Conservation (phyloP, 495 filamentous ascomycete genomes). For the Hypoxylon trugodes region DNA sequence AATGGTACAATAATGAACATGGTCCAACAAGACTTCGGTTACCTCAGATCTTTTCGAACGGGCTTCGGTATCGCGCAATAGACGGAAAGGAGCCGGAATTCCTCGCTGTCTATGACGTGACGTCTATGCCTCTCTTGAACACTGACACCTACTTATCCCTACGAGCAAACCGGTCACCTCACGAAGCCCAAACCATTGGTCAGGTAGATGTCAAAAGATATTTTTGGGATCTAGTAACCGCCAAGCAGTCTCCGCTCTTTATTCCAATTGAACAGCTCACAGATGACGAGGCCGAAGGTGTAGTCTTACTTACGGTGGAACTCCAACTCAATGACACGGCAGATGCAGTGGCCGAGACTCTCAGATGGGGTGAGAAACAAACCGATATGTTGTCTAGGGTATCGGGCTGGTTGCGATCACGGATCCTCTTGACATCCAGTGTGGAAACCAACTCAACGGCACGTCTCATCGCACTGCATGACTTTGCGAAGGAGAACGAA, state of each 20-base stretch:
- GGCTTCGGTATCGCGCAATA: slow-evolving; percentile 76
- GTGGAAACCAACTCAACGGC: slow-evolving; percentile 58
- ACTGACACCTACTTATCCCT: slow-evolving; percentile 73
- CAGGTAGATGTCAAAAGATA: slow-evolving; percentile 75
- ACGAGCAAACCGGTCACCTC: slow-evolving; percentile 71
- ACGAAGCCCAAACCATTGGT: slow-evolving; percentile 78
- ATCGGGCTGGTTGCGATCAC: slow-evolving; percentile 77
- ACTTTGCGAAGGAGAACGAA: slow-evolving; percentile 71
- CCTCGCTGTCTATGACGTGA: slow-evolving; percentile 82
- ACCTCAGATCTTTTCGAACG: slow-evolving; percentile 73
- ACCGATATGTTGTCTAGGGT: slow-evolving; percentile 73
- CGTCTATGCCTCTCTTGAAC: slow-evolving; percentile 71
- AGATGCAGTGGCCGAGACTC: slow-evolving; percentile 63
- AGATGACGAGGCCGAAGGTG: slow-evolving; percentile 66
- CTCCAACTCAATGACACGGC: slow-evolving; percentile 62
- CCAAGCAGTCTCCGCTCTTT: slow-evolving; percentile 62
- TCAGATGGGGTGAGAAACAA: slow-evolving; percentile 80
- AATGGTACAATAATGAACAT: slow-evolving; percentile 93
- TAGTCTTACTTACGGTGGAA: slow-evolving; percentile 68
- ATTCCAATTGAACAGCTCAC: slow-evolving; percentile 65
- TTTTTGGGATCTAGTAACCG: slow-evolving; percentile 70
- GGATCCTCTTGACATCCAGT: slow-evolving; percentile 67
- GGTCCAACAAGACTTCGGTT: slow-evolving; percentile 78
- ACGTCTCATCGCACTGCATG: slow-evolving; percentile 72
- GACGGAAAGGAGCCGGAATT: slow-evolving; percentile 71